A percentile compares a stretch with the other conserved stretches of the same genome.
Conservation (phyloP, 2,329 filamentous ascomycete species). For the Cladosporium sphaerospermum region DNA sequence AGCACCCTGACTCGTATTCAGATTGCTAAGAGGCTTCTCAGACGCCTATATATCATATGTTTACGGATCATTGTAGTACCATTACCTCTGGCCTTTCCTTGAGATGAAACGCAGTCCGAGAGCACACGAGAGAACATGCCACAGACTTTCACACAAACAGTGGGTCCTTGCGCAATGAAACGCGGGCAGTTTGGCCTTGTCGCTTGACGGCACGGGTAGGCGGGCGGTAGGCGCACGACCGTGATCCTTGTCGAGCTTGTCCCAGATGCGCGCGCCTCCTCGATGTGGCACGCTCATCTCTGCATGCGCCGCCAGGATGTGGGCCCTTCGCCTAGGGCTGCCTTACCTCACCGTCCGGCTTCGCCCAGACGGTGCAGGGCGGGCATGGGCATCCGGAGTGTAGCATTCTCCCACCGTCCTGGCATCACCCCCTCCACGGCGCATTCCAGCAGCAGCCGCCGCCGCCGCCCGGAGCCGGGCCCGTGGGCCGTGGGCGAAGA, state of each 20-base stretch:
- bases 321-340: background rate
- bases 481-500: background rate
- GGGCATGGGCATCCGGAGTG: background rate
- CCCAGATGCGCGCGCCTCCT: constrained; percentile 5
- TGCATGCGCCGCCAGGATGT: constrained; percentile 2
- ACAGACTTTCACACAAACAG: too few species aligned
- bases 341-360: background rate
- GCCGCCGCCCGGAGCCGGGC: background rate
- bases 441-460: background rate
- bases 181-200: constrained; percentile 4
- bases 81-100: too few species aligned
- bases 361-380: background rate
- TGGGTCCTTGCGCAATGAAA: constrained; percentile 3
- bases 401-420: background rate
- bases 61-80: too few species aligned
- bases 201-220: constrained; percentile 5
- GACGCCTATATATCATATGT: too few species aligned
- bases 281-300: constrained; percentile 10
- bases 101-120: too few species aligned
- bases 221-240: constrained; percentile 5
- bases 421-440: background rate
- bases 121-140: too few species aligned
- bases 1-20: too few species aligned
- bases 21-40: too few species aligned
- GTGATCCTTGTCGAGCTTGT: background rate